Evolutionary conservation across 2,329 filamentous ascomycete species (phyloP).

Genomic region (Trichoderma gracile): DNA sequence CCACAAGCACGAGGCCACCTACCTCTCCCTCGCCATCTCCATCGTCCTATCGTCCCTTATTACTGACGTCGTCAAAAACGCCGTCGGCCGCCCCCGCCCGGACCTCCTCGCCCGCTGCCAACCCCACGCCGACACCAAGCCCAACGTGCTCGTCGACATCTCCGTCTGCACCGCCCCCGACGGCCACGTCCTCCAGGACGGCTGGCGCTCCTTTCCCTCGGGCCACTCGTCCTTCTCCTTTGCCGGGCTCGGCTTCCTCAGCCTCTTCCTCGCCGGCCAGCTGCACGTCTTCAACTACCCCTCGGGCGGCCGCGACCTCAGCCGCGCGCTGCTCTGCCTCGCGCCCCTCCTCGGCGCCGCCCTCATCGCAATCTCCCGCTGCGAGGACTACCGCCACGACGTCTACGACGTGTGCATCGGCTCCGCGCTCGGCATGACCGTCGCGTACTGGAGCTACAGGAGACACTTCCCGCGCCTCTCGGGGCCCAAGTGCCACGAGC

Average conservation of each 20-base stretch:
- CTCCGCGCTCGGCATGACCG: slow-evolving; percentile 57
- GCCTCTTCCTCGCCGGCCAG: slow-evolving; percentile 69
- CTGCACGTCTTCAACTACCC: slow-evolving; percentile 56
- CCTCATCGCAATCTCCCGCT: slow-evolving; percentile 69
- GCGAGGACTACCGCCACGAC: slow-evolving; percentile 70
- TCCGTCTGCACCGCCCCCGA: slow-evolving; percentile 72
- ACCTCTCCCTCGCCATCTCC: slow-evolving; percentile 77
- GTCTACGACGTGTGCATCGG: slow-evolving; percentile 68
- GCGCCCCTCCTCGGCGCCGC: slow-evolving; percentile 61
- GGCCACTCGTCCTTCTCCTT: slow-evolving; percentile 81
- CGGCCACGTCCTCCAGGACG: slow-evolving; percentile 72
- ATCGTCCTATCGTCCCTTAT: slow-evolving; percentile 77
- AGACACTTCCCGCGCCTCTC: slow-evolving; percentile 61
- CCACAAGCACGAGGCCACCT: slow-evolving; percentile 82
- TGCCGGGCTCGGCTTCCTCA: slow-evolving; percentile 72
- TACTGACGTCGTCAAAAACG: slow-evolving; percentile 89
- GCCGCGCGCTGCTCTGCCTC: slow-evolving; percentile 58
- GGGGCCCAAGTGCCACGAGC: slow-evolving; percentile 56
- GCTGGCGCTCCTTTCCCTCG: slow-evolving; percentile 80
- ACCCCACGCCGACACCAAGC: slow-evolving; percentile 55
- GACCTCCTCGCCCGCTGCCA: slow-evolving; percentile 74
- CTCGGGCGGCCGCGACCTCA: slow-evolving; percentile 52
- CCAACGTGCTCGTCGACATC: slow-evolving; percentile 59
- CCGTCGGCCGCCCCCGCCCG: slow-evolving; percentile 71
- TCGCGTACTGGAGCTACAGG: slow-evolving; percentile 67